A percentile compares a stretch with the other conserved stretches of the same genome.
phyloP scores from a whole-genome alignment of 371 early-diverging fungal genomes.

The Rhizopus stolonifer region DNA sequence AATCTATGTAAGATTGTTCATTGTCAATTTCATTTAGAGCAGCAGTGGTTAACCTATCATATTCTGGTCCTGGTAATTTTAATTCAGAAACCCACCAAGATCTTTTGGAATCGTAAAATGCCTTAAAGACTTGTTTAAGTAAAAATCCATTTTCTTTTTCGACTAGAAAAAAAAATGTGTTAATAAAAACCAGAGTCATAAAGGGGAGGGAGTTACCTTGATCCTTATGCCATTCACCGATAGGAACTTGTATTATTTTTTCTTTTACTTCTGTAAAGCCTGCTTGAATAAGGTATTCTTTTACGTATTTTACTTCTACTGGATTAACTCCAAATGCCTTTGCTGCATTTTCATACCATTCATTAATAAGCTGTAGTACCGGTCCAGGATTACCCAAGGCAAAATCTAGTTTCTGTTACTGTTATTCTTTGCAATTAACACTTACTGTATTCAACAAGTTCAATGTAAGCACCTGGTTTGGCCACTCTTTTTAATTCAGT shows the following conservation, averaged over 20 bases:
- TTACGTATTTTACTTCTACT: constrained; percentile 8
- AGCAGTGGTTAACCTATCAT: constrained; percentile 19
- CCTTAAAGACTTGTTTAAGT: constrained; percentile 38
- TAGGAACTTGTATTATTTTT: constrained; percentile 31
- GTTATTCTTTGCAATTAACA: too few relatives aligned
- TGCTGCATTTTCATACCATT: constrained; percentile 40
- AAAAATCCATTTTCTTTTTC: constrained; percentile 42
- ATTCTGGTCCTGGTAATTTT: constrained; percentile 23
- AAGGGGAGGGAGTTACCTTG: too few relatives aligned
- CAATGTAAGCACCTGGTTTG: constrained; percentile 55
- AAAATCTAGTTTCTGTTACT: constrained; percentile 19
- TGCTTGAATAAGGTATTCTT: constrained; percentile 4
- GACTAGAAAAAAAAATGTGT: constrained; percentile 10
- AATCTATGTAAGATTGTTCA: constrained; percentile 14
- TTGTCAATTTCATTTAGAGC: constrained; percentile 29
- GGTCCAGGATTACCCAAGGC: constrained; percentile 38
- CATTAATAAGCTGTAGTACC: constrained; percentile 36
- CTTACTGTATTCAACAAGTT: constrained; percentile 47
- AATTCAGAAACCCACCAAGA: constrained; percentile 45
- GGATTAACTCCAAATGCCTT: constrained; percentile 30
- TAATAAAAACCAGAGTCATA: background rate
- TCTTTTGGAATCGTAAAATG: constrained; percentile 39
- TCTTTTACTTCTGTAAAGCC: constrained; percentile 33
- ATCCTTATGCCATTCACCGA: constrained; percentile 49
- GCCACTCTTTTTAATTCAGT: constrained; percentile 44